Percentiles rank a stretch among this genome's conserved stretches.
Conservation (phyloP, 768 basidiomycete genomes). For the Podaxis rugospora region DNA sequence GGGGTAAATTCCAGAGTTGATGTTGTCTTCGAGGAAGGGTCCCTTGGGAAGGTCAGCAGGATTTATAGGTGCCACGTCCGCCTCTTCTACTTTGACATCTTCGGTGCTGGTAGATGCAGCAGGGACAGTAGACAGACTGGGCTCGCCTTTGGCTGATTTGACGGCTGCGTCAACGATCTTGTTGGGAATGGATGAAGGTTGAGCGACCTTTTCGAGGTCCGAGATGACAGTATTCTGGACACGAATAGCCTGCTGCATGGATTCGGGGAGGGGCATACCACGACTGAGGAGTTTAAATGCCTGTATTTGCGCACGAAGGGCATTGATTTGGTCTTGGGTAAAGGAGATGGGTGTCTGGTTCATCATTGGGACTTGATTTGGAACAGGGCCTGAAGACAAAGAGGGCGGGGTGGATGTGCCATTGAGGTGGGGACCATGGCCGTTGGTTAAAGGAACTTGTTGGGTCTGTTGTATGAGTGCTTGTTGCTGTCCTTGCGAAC, state of each 20-base stretch:
- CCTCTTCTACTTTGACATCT: slow-evolving; percentile 54
- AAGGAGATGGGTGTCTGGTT: slow-evolving; percentile 74
- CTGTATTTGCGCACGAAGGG: slow-evolving; percentile 77
- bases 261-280: slow-evolving; percentile 62
- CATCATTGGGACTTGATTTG: slow-evolving; percentile 48
- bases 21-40: slow-evolving; percentile 74
- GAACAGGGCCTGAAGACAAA: slow-evolving; percentile 44
- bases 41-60: slow-evolving; percentile 65
- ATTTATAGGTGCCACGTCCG: slow-evolving; percentile 38
- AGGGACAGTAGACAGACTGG: slow-evolving; percentile 22
- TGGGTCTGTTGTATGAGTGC: slow-evolving; percentile 22
- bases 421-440: slow-evolving; percentile 42
- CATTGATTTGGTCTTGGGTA: slow-evolving; percentile 66
- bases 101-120: slow-evolving; percentile 31
- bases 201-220: slow-evolving; percentile 63
- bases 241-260: slow-evolving; percentile 66
- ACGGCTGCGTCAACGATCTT: slow-evolving; percentile 73
- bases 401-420: slow-evolving; percentile 36
- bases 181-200: slow-evolving; percentile 53
- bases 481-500: slow-evolving; percentile 27
- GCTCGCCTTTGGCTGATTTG: slow-evolving; percentile 60
- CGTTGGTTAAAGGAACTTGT: slow-evolving; percentile 37
- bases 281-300: slow-evolving; percentile 73
- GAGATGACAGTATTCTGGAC: slow-evolving; percentile 55
- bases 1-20: slow-evolving; percentile 79